Evolutionary conservation across 441 rosid genomes (phyloP), one percentile per base, ranked within the genome.

Genomic region (Pelargonium citronellum): DNA sequence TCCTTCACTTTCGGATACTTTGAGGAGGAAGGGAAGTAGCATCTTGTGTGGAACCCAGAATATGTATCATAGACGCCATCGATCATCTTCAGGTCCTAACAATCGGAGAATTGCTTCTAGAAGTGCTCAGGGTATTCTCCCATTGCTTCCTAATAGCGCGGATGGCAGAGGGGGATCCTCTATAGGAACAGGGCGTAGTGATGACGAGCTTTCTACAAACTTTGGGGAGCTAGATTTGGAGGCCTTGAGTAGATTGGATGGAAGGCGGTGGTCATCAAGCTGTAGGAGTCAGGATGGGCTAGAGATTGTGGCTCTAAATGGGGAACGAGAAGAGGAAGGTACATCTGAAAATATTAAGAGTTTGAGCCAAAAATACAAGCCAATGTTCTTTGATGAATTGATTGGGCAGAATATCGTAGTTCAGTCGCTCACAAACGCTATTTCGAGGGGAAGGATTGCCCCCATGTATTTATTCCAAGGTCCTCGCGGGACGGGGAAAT

Each of bases 381-480:
- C 99, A 73, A 70, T 88, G 79, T 89, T 86, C 79, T 91, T 95
- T 60, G 83, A 83, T 81, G 96, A 92, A 80, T 70, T 95, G 81
- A 86, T 91, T 74, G 99, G 99, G 67, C 99, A 95, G 83, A 92
- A 74, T 77, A 85, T 89, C 73, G 97, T 86, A 75, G 97, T 88
- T 77, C 98, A 95, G 2, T 90, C 99, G 11, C 87, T 95, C 67
- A 77, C 68, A 67, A 95, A 82, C 80, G 91, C 99, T 66, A 79
- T 89, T 55, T 80, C 84, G 58, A 85, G 90, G 79, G 87, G 88
- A 74, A 90, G 93, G 84, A 86, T 95, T 60, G 96, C 98, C 67
- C 96, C 95, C 46, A 86, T 92, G 69, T 95, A 95, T 85, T 91
- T 95, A 69, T 95, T 95, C 77, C 99, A 92, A 66, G 99, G 99